phyloP scores from a whole-genome alignment of 2,329 filamentous ascomycete genomes.

The Sclerotinia subarctica region DNA sequence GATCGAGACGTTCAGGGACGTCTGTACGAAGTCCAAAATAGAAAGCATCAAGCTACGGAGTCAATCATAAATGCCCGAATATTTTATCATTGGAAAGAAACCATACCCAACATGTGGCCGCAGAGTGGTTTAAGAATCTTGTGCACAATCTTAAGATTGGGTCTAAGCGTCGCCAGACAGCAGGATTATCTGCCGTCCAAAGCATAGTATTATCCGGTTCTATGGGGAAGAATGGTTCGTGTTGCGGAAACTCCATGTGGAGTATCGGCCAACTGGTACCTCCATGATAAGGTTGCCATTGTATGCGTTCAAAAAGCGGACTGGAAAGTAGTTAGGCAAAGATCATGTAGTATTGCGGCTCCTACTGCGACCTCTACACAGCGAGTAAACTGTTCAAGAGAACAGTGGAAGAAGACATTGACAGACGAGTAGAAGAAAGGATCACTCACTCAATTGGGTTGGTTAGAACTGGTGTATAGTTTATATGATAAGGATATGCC shows the following conservation, averaged over 20 bases:
- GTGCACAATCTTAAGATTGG: background rate
- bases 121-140: background rate
- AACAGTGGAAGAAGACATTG: background rate
- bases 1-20: slow-evolving; percentile 2
- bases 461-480: background rate
- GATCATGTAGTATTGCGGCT: no score
- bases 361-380: background rate
- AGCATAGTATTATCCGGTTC: slow-evolving; percentile 1
- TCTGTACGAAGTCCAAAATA: background rate
- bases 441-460: background rate
- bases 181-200: slow-evolving; percentile 1
- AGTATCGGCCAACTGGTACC: background rate
- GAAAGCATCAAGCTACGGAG: slow-evolving; percentile 4
- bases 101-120: slow-evolving; percentile 6
- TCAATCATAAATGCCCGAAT: background rate
- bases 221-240: background rate
- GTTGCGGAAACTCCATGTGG: background rate
- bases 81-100: background rate
- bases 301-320: background rate
- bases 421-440: background rate
- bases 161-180: slow-evolving; percentile 3
- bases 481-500: slow-evolving; percentile 1
- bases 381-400: background rate
- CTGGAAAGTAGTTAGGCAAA: background rate
- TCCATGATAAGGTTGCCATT: background rate